These are phyloP conservation scores for Parathielavia appendiculata DNA, from an alignment of 495 filamentous ascomycete species.

Conservation along the genomic window DNA sequence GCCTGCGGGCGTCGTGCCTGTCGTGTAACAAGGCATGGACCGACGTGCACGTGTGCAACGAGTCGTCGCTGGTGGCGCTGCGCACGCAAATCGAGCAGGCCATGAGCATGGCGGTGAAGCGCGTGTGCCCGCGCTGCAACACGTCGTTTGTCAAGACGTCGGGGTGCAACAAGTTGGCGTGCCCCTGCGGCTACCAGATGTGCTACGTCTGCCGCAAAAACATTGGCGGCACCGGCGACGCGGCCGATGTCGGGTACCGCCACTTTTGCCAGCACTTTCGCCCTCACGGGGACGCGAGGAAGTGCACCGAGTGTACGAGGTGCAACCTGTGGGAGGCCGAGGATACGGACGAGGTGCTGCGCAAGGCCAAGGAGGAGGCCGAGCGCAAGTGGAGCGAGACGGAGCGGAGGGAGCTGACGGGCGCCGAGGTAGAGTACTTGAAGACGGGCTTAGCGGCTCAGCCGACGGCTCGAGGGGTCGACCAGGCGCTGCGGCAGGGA, in stretches of 20 bases:
- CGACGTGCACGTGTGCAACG: conserved; percentile 73
- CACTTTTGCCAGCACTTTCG: conserved; percentile 97
- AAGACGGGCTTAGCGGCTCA: conserved; percentile 37
- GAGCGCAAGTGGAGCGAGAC: conserved; percentile 74
- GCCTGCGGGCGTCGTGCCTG: conserved; percentile 69
- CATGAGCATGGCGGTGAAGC: conserved; percentile 88
- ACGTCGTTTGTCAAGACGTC: conserved; percentile 85
- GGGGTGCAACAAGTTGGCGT: conserved; percentile 97
- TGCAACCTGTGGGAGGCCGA: conserved; percentile 89
- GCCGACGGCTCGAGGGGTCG: conserved; percentile 24
- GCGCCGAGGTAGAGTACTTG: conserved; percentile 45
- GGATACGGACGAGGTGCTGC: conserved; percentile 73
- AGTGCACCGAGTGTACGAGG: conserved; percentile 71
- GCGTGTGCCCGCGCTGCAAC: conserved; percentile 85
- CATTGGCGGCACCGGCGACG: conserved; percentile 47
- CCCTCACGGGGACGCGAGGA: conserved; percentile 58
- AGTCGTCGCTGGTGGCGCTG: conserved; percentile 75
- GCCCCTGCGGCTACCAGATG: conserved; percentile 96
- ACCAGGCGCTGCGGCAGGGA: conserved; percentile 25
- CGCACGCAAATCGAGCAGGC: conserved; percentile 85
- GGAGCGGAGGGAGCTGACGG: conserved; percentile 50
- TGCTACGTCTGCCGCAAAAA: conserved; percentile 81
- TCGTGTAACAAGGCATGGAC: conserved; percentile 60
- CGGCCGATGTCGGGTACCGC: conserved; percentile 60
- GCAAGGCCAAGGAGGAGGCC: conserved; percentile 69